A percentile compares a stretch with the other conserved stretches of the same genome.
phyloP scores from a whole-genome alignment of 768 basidiomycete species.

The Suillus americanus region DNA sequence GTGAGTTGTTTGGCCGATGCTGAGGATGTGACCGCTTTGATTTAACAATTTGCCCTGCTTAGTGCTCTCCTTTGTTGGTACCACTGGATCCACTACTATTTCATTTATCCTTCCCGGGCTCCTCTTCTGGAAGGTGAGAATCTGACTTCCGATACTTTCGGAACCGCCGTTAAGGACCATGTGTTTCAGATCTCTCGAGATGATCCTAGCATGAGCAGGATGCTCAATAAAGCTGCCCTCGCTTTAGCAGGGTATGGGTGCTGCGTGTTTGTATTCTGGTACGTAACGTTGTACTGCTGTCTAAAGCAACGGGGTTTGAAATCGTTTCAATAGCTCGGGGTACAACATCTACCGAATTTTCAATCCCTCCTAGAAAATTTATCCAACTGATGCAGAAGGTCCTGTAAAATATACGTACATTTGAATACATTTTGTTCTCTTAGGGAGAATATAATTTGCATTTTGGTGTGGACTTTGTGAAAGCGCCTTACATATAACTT shows the following conservation, averaged over 20 bases:
- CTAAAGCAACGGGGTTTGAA: neutral
- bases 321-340: constrained; percentile 50
- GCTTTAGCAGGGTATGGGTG: constrained; percentile 74
- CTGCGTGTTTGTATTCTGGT: constrained; percentile 88
- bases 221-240: constrained; percentile 61
- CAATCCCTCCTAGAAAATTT: constrained; percentile 26
- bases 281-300: constrained; percentile 30
- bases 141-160: constrained; percentile 10
- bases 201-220: constrained; percentile 52
- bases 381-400: neutral
- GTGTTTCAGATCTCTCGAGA: constrained; percentile 61
- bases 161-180: constrained; percentile 10
- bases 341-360: constrained; percentile 76
- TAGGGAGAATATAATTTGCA: constrained; percentile 2
- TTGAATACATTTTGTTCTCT: neutral
- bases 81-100: constrained; percentile 95
- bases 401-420: neutral
- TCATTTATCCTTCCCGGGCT: constrained; percentile 94
- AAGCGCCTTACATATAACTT: neutral
- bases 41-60: constrained; percentile 6
- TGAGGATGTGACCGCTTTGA: constrained; percentile 12
- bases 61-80: constrained; percentile 96
- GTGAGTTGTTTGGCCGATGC: constrained; percentile 39
- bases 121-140: constrained; percentile 86
- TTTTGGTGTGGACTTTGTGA: neutral